phyloP scores from a whole-genome alignment of 2,329 filamentous ascomycete species.

The Aspergillus sp. region DNA sequence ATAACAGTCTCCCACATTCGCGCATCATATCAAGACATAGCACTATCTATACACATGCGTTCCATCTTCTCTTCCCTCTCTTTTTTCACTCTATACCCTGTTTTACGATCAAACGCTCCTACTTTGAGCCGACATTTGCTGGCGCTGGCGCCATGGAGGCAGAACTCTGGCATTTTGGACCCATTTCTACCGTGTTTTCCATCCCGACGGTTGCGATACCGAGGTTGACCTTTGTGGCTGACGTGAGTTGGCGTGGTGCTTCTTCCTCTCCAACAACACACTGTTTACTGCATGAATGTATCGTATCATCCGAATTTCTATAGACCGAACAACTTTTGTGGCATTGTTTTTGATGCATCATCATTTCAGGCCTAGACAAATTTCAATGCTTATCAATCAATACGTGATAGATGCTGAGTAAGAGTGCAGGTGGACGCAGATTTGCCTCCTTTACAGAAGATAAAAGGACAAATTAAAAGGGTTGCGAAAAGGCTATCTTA shows the following conservation, averaged over 20 bases:
- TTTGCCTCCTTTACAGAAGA: background rate
- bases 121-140: constrained; percentile 8
- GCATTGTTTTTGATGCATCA: background rate
- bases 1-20: background rate
- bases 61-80: background rate
- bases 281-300: constrained; percentile 7
- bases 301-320: background rate
- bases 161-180: constrained; percentile 1
- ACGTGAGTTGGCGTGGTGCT: background rate
- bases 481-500: background rate
- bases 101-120: constrained; percentile 5
- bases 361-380: background rate
- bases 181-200: constrained; percentile 7
- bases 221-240: background rate
- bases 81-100: constrained; percentile 5
- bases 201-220: background rate
- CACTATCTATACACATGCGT: constrained; percentile 8
- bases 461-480: background rate
- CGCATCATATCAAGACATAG: constrained; percentile 10
- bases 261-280: background rate
- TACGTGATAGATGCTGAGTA: constrained; percentile 8
- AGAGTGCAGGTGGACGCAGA: background rate
- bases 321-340: background rate
- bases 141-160: constrained; percentile 21
- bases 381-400: constrained; percentile 8